Evolutionary conservation across 352 stramenopile species (phyloP).

Genomic region (Globisporangium camurandrum): DNA sequence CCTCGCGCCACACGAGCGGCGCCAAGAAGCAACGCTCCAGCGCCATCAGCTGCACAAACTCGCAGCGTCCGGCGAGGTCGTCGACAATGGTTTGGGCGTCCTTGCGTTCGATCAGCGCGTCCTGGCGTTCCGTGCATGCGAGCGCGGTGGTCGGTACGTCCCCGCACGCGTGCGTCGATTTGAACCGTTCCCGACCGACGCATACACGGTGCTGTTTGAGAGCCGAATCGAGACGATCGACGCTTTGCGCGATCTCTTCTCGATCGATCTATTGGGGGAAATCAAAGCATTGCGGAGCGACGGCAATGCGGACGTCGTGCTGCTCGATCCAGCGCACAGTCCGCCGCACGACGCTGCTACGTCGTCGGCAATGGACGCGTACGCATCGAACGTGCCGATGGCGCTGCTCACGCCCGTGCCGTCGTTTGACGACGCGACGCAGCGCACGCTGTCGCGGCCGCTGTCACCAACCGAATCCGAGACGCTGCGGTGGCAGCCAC

Average conservation of each 20-base stretch:
- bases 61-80: constrained; percentile 34
- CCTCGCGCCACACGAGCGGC: constrained; percentile 24
- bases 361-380: background rate
- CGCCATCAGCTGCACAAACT: constrained; percentile 48
- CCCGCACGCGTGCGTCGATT: constrained; percentile 46
- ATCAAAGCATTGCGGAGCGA: constrained; percentile 41
- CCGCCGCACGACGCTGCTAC: background rate
- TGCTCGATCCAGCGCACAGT: constrained; percentile 11
- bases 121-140: constrained; percentile 50
- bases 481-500: constrained; percentile 14
- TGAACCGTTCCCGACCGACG: constrained; percentile 32
- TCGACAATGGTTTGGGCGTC: constrained; percentile 38
- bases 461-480: constrained; percentile 19
- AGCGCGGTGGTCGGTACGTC: constrained; percentile 49
- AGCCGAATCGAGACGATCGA: constrained; percentile 44
- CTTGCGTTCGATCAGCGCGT: constrained; percentile 56
- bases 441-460: constrained; percentile 29
- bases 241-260: constrained; percentile 53
- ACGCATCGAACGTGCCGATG: constrained; percentile 17
- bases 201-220: constrained; percentile 55
- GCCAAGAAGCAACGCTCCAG: constrained; percentile 25
- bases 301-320: constrained; percentile 43
- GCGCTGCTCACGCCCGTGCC: constrained; percentile 39
- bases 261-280: constrained; percentile 42
- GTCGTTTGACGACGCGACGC: constrained; percentile 22